phyloP scores from a whole-genome alignment of 2,329 filamentous ascomycete genomes.

The Monascus ruber region DNA sequence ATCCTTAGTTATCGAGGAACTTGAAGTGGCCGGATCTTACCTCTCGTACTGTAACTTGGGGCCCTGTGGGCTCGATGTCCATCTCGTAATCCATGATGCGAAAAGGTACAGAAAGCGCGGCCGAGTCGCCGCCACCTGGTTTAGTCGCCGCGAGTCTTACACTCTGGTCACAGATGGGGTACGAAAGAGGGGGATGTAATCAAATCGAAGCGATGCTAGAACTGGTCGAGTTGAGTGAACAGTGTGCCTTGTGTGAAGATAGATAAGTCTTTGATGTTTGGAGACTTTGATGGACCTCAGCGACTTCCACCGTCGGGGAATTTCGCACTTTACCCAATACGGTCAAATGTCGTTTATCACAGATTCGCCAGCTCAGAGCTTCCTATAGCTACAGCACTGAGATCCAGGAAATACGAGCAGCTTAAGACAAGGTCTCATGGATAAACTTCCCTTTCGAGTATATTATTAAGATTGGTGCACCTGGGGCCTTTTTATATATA shows the following conservation, averaged over 20 bases:
- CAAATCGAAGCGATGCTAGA: too few relatives aligned
- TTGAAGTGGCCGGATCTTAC: constrained; percentile 11
- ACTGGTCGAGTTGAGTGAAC: not conserved
- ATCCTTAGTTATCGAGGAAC: not conserved
- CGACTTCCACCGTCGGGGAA: not conserved
- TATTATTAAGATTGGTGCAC: too few relatives aligned
- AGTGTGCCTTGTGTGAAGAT: not conserved
- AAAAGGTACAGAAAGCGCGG: constrained; percentile 5
- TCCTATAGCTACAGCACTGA: too few relatives aligned
- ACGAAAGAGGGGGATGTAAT: too few relatives aligned
- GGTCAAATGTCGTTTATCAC: constrained; percentile 1
- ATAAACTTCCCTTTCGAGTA: too few relatives aligned
- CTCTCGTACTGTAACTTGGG: constrained; percentile 38
- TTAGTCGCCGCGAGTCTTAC: too few relatives aligned
- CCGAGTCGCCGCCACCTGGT: constrained; percentile 9
- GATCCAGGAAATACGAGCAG: too few relatives aligned
- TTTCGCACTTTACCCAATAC: constrained; percentile 12
- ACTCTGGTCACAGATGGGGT: too few relatives aligned
- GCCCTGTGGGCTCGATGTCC: constrained; percentile 37
- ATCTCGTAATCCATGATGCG: constrained; percentile 33
- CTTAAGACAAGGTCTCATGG: too few relatives aligned
- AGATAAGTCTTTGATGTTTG: not conserved
- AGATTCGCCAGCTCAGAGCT: too few relatives aligned
- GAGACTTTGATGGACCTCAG: not conserved
- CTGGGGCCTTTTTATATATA: too few relatives aligned